A percentile compares a stretch with the other conserved stretches of the same genome.
Conservation (phyloP, 805 yeast genomes). For the Tetrapisispora arboricola region DNA sequence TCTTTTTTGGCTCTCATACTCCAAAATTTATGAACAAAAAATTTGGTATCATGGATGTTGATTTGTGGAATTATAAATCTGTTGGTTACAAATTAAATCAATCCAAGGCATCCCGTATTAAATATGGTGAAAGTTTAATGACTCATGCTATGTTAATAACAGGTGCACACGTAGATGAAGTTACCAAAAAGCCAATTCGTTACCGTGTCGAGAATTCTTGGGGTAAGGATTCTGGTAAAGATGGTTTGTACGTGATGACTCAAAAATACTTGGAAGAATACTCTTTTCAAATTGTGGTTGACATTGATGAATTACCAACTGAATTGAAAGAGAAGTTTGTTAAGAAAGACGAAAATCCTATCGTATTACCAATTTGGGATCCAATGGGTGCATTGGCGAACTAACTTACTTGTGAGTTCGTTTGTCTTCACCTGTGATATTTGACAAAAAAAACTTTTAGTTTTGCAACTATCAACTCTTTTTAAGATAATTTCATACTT, state of each 20-base stretch:
- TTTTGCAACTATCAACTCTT: too few relatives aligned
- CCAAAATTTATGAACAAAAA: constrained; percentile 58
- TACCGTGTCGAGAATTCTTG: constrained; percentile 73
- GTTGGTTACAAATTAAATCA: constrained; percentile 45
- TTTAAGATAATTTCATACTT: too few relatives aligned
- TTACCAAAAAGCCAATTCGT: constrained; percentile 45
- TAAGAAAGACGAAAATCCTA: constrained; percentile 37
- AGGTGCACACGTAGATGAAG: constrained; percentile 63
- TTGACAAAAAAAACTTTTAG: background rate
- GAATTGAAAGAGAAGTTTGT: constrained; percentile 29
- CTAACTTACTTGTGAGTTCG: constrained; percentile 3
- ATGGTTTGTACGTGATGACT: constrained; percentile 63
- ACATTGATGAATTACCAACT: constrained; percentile 37
- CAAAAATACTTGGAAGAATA: constrained; percentile 67
- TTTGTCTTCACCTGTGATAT: too few relatives aligned
- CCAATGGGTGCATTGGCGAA: constrained; percentile 69
- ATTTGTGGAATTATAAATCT: constrained; percentile 55
- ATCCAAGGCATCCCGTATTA: constrained; percentile 57
- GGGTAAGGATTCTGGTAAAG: constrained; percentile 59
- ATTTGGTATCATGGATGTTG: constrained; percentile 64
- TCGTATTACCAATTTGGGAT: constrained; percentile 64
- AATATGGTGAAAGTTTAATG: constrained; percentile 65
- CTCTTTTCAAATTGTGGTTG: constrained; percentile 62
- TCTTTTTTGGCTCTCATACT: constrained; percentile 86
- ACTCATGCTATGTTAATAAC: constrained; percentile 87